Evolutionary conservation across 495 filamentous ascomycete genomes (phyloP).

Genomic region (Penicillium fimorum): DNA sequence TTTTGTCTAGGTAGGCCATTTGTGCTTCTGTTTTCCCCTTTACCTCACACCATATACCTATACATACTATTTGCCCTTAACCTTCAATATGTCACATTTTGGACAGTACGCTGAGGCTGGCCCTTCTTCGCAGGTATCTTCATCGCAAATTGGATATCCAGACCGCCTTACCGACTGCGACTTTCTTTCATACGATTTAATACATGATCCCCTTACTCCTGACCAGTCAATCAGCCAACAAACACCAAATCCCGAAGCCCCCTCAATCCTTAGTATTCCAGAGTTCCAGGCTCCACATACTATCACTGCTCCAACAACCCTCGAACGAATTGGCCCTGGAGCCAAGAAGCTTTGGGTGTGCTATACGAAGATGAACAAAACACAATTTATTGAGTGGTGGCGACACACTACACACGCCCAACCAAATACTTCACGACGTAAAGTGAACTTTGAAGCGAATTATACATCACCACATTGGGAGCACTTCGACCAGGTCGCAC

Average conservation of each 20-base stretch:
- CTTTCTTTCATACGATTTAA: background rate
- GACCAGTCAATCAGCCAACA: background rate
- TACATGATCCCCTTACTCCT: background rate
- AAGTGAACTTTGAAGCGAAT: background rate
- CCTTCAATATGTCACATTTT: background rate
- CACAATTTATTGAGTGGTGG: too few relatives aligned
- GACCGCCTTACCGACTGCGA: background rate
- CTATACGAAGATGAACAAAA: too few relatives aligned
- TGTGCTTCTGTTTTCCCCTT: too few relatives aligned
- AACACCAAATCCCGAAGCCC: background rate
- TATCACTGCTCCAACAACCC: too few relatives aligned
- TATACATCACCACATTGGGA: background rate
- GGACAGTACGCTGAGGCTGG: background rate
- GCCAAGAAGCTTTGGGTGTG: too few relatives aligned
- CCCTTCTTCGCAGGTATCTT: background rate
- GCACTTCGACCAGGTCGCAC: background rate
- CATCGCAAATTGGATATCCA: background rate
- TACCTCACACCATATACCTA: too few relatives aligned
- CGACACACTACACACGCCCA: too few relatives aligned
- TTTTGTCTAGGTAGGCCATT: background rate
- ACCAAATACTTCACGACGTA: background rate
- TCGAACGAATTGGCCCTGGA: too few relatives aligned
- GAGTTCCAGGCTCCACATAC: too few relatives aligned
- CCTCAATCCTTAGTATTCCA: too few relatives aligned
- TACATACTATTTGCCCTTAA: too few relatives aligned